These are phyloP conservation scores for Chaetomiaceae sp. DNA, from an alignment of 2,329 filamentous ascomycete genomes.

Conservation along the genomic window DNA sequence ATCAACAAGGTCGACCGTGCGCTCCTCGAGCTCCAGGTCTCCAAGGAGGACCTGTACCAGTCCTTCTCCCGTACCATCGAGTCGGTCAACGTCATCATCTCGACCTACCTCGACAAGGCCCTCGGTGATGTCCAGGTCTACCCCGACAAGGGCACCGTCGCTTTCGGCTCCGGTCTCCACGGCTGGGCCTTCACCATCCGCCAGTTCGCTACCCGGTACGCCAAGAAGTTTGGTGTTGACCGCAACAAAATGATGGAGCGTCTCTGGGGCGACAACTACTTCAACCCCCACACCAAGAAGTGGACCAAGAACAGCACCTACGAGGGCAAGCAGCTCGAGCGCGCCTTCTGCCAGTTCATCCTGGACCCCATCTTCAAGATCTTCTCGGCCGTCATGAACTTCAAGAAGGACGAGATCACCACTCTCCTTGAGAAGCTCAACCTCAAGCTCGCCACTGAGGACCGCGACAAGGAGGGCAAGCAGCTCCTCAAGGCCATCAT, in stretches of 20 bases:
- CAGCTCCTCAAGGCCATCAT: conserved; percentile 96
- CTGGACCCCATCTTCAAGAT: conserved; percentile 99
- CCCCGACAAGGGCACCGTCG: conserved; percentile 94
- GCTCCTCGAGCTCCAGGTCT: conserved; percentile 96
- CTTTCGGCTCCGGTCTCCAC: conserved; percentile 99
- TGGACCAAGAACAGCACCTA: conserved; percentile 85
- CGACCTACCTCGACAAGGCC: conserved; percentile 95
- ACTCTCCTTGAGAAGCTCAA: conserved; percentile 87
- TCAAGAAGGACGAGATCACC: conserved; percentile 89
- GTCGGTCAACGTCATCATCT: conserved; percentile 99
- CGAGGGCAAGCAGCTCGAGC: conserved; percentile 88
- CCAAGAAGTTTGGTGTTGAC: conserved; percentile 99
- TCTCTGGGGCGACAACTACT: conserved; percentile 99
- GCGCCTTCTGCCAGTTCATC: conserved; percentile 99
- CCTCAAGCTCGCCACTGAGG: conserved; percentile 82
- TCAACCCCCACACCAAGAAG: conserved; percentile 99
- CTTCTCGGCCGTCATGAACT: conserved; percentile 94
- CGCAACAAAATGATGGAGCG: conserved; percentile 99
- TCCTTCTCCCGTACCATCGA: conserved; percentile 99
- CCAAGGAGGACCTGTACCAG: conserved; percentile 99
- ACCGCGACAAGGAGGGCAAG: conserved; percentile 96
- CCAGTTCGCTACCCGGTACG: conserved; percentile 92
- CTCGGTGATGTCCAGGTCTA: conserved; percentile 99
- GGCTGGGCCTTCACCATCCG: conserved; percentile 99
- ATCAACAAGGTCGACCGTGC: conserved; percentile 99